Evolutionary conservation across 164 flowering plant genomes (phyloP).

Genomic region (Paratinospora sagittata): DNA sequence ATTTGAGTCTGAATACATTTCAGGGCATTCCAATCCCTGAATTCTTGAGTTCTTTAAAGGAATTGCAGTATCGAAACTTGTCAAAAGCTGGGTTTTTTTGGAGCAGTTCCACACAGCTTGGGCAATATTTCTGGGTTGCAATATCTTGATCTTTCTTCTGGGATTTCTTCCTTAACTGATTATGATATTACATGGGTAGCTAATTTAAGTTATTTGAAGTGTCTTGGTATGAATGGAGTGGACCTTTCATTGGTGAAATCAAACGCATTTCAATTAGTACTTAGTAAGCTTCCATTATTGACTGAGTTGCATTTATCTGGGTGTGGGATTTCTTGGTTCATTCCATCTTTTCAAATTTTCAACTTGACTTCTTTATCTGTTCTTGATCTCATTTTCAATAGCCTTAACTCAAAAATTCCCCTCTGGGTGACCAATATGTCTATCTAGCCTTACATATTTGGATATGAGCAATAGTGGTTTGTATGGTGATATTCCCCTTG

Average conservation of each 20-base stretch:
- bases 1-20: constrained; percentile 30
- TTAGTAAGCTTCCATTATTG: constrained; percentile 20
- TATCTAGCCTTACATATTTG: constrained; percentile 18
- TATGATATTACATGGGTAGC: constrained; percentile 24
- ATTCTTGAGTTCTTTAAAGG: constrained; percentile 25
- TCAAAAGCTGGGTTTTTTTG: constrained; percentile 27
- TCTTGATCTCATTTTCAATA: constrained; percentile 28
- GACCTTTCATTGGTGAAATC: constrained; percentile 21
- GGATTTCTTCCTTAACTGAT: constrained; percentile 1
- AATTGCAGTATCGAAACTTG: constrained; percentile 24
- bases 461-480: constrained; percentile 19
- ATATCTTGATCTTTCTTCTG: constrained; percentile 24
- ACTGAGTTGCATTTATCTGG: constrained; percentile 21
- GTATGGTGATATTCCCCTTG: constrained; percentile 31
- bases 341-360: constrained; percentile 11
- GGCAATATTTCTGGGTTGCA: constrained; percentile 26
- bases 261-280: constrained; percentile 1
- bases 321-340: constrained; percentile 17
- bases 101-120: constrained; percentile 21
- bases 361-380: constrained; percentile 33
- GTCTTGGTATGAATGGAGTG: constrained; percentile 18
- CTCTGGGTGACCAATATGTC: constrained; percentile 24
- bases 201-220: constrained; percentile 20
- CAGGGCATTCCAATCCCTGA: constrained; percentile 22
- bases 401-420: constrained; percentile 23